A percentile compares a stretch with the other conserved stretches of the same genome.
These are phyloP conservation scores for Lepidium didymum DNA, from an alignment of 345 rosid species.

Conservation along the genomic window DNA sequence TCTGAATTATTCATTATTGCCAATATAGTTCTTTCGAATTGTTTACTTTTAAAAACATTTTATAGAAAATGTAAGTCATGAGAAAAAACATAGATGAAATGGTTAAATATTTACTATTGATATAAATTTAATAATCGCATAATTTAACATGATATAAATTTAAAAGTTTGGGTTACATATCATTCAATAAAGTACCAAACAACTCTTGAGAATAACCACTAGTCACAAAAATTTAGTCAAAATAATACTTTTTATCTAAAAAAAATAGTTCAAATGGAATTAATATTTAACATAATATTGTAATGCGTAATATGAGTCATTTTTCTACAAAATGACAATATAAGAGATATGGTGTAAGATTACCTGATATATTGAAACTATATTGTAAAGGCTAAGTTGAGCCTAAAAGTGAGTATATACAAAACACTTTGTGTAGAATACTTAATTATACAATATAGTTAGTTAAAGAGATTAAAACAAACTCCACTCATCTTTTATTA, in stretches of 20 bases:
- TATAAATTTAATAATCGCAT: no score
- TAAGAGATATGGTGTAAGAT: constrained; percentile 12
- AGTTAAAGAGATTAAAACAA: neutral
- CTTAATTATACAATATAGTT: no score
- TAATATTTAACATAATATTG: neutral
- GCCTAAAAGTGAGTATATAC: neutral
- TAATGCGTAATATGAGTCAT: neutral
- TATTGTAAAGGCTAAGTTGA: neutral
- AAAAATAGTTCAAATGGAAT: no score
- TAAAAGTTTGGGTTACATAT: no score
- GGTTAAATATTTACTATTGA: no score
- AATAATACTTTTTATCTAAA: no score
- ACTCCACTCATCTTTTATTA: constrained; percentile 6
- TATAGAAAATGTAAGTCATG: neutral
- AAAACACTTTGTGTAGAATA: neutral
- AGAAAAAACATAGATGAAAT: neutral
- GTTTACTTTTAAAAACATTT: neutral
- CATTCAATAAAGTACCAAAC: neutral
- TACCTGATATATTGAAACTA: neutral
- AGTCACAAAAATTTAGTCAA: neutral
- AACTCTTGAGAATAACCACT: neutral
- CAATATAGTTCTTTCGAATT: neutral
- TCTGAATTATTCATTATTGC: no score
- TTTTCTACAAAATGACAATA: neutral
- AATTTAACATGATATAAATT: no score